Conservation (phyloP, 495 filamentous ascomycete genomes). For the Penicillium egyptiacum region DNA sequence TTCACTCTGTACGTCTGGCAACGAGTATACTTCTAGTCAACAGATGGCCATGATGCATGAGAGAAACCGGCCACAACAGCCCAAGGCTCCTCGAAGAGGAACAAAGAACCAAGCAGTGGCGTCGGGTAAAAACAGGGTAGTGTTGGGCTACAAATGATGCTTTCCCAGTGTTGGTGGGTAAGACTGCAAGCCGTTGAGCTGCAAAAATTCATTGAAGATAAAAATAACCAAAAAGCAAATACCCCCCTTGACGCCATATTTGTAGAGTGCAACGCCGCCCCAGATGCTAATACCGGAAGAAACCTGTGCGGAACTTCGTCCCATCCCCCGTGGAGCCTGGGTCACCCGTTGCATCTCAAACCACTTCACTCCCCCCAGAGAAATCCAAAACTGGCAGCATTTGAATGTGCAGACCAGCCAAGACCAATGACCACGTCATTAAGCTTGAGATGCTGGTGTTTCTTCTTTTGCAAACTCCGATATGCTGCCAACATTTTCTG, state of each 20-base stretch:
- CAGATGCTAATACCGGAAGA: slow-evolving; percentile 18
- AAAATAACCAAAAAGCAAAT: slow-evolving; percentile 10
- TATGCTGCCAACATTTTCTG: background rate
- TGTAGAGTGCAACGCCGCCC: slow-evolving; percentile 18
- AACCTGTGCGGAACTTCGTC: background rate
- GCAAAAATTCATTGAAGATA: slow-evolving; percentile 5
- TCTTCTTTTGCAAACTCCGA: slow-evolving; percentile 1
- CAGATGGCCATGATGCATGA: background rate
- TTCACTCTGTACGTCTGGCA: background rate
- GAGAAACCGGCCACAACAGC: background rate
- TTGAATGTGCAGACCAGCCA: background rate
- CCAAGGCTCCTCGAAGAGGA: background rate
- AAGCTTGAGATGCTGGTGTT: background rate
- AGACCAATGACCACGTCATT: background rate
- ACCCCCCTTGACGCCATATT: slow-evolving; percentile 19
- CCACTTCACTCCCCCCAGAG: background rate
- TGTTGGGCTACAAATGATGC: background rate
- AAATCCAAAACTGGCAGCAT: background rate
- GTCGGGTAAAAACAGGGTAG: background rate
- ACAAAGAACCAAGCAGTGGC: background rate
- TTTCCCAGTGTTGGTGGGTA: background rate
- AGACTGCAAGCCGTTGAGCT: slow-evolving; percentile 1
- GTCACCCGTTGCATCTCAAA: background rate
- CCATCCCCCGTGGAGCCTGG: background rate
- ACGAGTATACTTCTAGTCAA: background rate